These are phyloP conservation scores for Lactarius hatsudake DNA, from an alignment of 768 basidiomycete species.

Conservation along the genomic window DNA sequence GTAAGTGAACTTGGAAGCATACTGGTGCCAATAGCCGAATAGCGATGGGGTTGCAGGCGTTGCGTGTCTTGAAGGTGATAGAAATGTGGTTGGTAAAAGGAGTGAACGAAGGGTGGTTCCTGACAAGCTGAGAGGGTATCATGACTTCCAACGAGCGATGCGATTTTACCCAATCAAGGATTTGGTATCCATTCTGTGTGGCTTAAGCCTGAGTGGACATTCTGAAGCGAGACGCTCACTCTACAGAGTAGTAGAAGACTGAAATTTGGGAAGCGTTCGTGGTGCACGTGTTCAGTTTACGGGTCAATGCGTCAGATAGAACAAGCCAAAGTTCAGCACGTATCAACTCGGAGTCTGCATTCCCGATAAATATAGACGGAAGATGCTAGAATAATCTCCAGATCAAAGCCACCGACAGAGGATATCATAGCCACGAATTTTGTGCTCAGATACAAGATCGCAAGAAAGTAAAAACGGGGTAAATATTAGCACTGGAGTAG, in stretches of 20 bases:
- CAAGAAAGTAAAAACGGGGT: neutral
- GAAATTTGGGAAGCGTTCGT: neutral
- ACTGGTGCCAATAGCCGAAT: neutral
- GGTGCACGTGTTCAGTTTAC: neutral
- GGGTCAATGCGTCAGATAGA: neutral
- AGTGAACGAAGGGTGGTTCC: neutral
- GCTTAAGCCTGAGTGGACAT: neutral
- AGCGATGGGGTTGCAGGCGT: neutral
- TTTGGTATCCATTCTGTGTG: conserved; percentile 14
- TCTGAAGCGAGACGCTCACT: neutral
- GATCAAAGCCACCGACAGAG: neutral
- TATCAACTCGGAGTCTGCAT: neutral
- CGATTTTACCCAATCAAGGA: conserved; percentile 1
- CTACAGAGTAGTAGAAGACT: neutral
- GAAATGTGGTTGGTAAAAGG: conserved; percentile 1
- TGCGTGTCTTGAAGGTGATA: conserved; percentile 1
- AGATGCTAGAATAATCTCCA: neutral
- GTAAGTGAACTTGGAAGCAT: conserved; percentile 1
- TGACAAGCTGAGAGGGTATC: neutral
- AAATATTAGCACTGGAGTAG: neutral
- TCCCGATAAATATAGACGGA: neutral
- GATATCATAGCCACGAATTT: too few relatives aligned
- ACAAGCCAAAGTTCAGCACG: neutral
- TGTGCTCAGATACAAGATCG: neutral
- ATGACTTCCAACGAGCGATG: conserved; percentile 1